Percentiles rank a stretch among this genome's conserved stretches.
phyloP scores from a whole-genome alignment of 805 yeast species.

The Candida fluviatilis region DNA sequence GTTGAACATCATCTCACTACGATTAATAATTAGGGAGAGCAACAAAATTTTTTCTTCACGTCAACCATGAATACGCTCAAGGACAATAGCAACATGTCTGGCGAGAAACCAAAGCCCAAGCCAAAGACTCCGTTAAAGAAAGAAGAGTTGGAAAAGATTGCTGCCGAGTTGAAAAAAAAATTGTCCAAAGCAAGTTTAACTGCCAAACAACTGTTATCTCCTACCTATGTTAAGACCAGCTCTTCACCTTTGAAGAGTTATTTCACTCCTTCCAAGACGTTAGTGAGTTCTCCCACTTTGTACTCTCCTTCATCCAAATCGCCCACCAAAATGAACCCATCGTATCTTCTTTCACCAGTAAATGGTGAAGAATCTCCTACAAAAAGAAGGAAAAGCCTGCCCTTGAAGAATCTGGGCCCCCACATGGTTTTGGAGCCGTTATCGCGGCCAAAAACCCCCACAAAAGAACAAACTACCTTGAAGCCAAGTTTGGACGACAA shows the following conservation, averaged over 20 bases:
- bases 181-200: conserved; percentile 41
- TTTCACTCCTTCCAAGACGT: conserved; percentile 3
- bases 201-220: conserved; percentile 32
- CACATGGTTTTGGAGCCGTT: conserved; percentile 30
- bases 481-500: conserved; percentile 4
- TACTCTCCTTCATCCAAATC: conserved; percentile 38
- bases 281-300: conserved; percentile 16
- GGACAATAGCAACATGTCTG: conserved; percentile 15
- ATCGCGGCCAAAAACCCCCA: conserved; percentile 24
- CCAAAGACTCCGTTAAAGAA: conserved; percentile 36
- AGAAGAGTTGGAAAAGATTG: conserved; percentile 43
- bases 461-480: conserved; percentile 9
- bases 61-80: conserved; percentile 19
- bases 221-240: conserved; percentile 10
- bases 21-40: not conserved
- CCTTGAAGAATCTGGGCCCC: conserved; percentile 10
- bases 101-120: conserved; percentile 6
- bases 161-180: conserved; percentile 38
- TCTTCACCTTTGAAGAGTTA: conserved; percentile 30
- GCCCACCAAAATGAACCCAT: conserved; percentile 32
- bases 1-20: conserved; percentile 1
- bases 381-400: conserved; percentile 15
- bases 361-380: conserved; percentile 29
- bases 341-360: conserved; percentile 1
- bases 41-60: not conserved